phyloP scores from a whole-genome alignment of 2,329 filamentous ascomycete genomes.

The Neofusicoccum cordaticola region DNA sequence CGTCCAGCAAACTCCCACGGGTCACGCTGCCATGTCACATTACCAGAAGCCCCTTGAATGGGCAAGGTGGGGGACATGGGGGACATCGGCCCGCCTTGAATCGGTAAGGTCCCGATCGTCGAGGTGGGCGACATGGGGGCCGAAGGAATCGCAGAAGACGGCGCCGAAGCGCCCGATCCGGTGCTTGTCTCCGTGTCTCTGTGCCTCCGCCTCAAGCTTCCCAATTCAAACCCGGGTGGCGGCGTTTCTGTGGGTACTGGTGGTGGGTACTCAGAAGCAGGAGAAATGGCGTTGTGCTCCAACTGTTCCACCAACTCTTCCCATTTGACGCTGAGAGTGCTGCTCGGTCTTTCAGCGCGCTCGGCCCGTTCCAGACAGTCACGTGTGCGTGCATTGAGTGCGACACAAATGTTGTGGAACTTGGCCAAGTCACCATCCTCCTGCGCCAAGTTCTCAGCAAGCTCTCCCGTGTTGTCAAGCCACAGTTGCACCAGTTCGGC shows the following conservation, averaged over 20 bases:
- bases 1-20: slow-evolving; percentile 13
- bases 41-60: slow-evolving; percentile 3
- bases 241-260: slow-evolving; percentile 27
- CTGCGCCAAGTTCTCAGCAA: slow-evolving; percentile 35
- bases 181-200: slow-evolving; percentile 17
- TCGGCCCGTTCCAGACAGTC: slow-evolving; percentile 53
- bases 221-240: slow-evolving; percentile 21
- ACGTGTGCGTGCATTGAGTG: slow-evolving; percentile 47
- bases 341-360: slow-evolving; percentile 50
- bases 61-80: slow-evolving; percentile 8
- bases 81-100: slow-evolving; percentile 14
- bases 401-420: slow-evolving; percentile 50
- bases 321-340: slow-evolving; percentile 49
- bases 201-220: slow-evolving; percentile 25
- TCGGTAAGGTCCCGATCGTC: slow-evolving; percentile 13
- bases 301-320: slow-evolving; percentile 53
- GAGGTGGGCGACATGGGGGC: slow-evolving; percentile 14
- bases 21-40: slow-evolving; percentile 13
- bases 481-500: slow-evolving; percentile 80
- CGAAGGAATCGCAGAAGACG: slow-evolving; percentile 6
- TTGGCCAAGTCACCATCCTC: slow-evolving; percentile 46
- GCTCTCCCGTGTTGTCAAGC: slow-evolving; percentile 55
- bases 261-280: neutral
- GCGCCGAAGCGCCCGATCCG: slow-evolving; percentile 7
- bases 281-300: slow-evolving; percentile 28